Percentiles rank a stretch among this genome's conserved stretches.
phyloP scores from a whole-genome alignment of 2,329 filamentous ascomycete genomes.

The Fusarium burgessii region DNA sequence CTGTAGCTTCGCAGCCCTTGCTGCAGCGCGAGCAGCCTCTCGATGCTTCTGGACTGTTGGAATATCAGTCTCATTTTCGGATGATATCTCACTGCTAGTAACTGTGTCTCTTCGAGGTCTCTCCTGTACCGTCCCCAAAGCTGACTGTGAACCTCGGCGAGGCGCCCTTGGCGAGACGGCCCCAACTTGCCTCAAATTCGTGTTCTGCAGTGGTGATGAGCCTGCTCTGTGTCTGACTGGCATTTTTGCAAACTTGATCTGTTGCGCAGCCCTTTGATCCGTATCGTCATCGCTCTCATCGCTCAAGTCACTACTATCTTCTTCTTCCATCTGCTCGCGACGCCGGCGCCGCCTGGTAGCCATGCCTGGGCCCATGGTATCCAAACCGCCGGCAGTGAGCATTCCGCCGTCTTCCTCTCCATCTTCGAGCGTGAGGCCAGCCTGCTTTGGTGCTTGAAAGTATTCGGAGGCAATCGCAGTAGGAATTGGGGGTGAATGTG shows the following conservation, averaged over 20 bases:
- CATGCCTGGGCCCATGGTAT: conserved; percentile 76
- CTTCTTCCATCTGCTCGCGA: conserved; percentile 82
- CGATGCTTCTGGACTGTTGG: conserved; percentile 73
- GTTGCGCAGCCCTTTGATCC: conserved; percentile 81
- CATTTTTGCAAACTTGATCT: conserved; percentile 98
- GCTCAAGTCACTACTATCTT: conserved; percentile 86
- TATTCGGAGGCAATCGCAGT: conserved; percentile 86
- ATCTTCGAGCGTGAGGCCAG: conserved; percentile 74
- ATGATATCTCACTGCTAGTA: conserved; percentile 85
- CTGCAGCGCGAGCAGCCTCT: conserved; percentile 69
- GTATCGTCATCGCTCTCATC: conserved; percentile 86
- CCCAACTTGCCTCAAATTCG: conserved; percentile 67
- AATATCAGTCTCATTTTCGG: conserved; percentile 81
- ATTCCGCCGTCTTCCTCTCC: conserved; percentile 79
- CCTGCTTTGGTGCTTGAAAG: conserved; percentile 77
- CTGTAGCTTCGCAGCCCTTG: conserved; percentile 54
- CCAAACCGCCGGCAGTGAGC: conserved; percentile 74
- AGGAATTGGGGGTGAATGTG: conserved; percentile 87
- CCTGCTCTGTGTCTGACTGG: conserved; percentile 86
- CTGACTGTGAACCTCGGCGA: conserved; percentile 77
- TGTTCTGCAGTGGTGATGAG: conserved; percentile 84
- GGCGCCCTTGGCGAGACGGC: conserved; percentile 61
- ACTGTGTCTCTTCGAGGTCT: conserved; percentile 79
- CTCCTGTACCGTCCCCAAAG: conserved; percentile 77
- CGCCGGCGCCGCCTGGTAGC: conserved; percentile 74